phyloP scores from a whole-genome alignment of 352 stramenopile species.

The Thalassiosira mediterranea region DNA sequence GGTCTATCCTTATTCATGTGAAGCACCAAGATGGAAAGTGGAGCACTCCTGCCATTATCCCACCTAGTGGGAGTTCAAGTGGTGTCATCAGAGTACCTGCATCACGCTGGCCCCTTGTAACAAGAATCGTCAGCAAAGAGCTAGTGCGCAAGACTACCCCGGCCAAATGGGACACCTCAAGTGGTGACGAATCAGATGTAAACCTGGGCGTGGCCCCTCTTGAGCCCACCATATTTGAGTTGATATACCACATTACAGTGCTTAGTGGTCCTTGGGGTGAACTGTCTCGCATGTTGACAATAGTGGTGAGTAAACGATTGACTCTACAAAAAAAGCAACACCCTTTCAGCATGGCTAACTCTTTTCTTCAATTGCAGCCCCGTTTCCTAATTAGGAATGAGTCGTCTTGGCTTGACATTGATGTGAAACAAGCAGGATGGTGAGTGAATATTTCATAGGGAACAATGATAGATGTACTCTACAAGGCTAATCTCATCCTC shows the following conservation, averaged over 20 bases:
- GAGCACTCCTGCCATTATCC: conserved; percentile 57
- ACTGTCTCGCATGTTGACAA: conserved; percentile 63
- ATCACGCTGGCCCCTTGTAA: conserved; percentile 67
- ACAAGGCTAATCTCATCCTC: too few relatives aligned
- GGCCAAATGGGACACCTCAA: conserved; percentile 1
- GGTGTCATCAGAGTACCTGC: conserved; percentile 56
- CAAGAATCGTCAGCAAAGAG: conserved; percentile 19
- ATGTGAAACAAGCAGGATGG: conserved; percentile 80
- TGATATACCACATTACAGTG: conserved; percentile 69
- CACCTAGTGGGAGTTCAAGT: conserved; percentile 55
- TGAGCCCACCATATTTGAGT: conserved; percentile 58
- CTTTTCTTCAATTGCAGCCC: conserved; percentile 18
- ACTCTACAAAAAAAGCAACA: background rate
- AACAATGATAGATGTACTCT: too few relatives aligned
- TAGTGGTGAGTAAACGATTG: conserved; percentile 31
- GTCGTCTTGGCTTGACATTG: conserved; percentile 61
- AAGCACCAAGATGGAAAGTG: conserved; percentile 62
- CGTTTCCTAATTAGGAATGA: conserved; percentile 76
- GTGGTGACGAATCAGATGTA: background rate
- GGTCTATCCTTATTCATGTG: conserved; percentile 42
- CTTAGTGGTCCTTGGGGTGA: conserved; percentile 75
- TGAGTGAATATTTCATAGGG: too few relatives aligned
- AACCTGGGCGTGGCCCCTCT: conserved; percentile 26
- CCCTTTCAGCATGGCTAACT: too few relatives aligned
- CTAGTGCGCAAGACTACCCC: background rate